Base-by-base conservation (phyloP, 2,329 filamentous ascomycete species). In the Botrytis elliptica region DNA sequence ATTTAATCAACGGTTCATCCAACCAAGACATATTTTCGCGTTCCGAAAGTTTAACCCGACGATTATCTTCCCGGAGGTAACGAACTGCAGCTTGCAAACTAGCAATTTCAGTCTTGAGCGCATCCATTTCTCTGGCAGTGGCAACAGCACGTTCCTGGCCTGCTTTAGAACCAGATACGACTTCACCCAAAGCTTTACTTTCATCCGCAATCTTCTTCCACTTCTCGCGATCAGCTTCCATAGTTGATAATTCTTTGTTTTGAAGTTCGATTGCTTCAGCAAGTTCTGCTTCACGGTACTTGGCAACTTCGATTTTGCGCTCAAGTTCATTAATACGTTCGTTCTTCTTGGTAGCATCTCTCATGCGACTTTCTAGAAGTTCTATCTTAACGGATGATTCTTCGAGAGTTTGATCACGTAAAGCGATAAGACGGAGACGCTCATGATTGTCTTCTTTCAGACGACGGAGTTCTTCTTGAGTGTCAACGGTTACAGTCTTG, bases 381-480 rank as follows among this genome's bases (percentile, higher is more conserved):
- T 98, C 95, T 77, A 98, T 97, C 82, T 96, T 95, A 77, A 98
- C 92, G n/a, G 91, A 89, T 38, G 93, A 88, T 74, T 97, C 95
- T 82, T 97, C 94, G 70, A 97, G 89, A 52, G 91, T 91, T 81
- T 95, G 93, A 77, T 97, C 93, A 75, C 91, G 90, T 76, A 91
- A 88, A 1, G 91, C 90, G 73, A 94, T 87, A 5, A 88, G 86
- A 72, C 91, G 90, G 5, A 93, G 91, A 33, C 92, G 90, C 79
- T 95, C 93, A 77, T 91, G 90, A 77, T 96, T 88, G 77, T 95
- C 92, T 71, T 95, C 93, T 78, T 91, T 93, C 73, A 97, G 85
- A 33, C 91, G 90, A 10, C 92, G 89, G 71, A 98, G 88, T 81
- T 97, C 93, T 79, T 95, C 93, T 80, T 97, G 94, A 0, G 92